Conservation (phyloP, 805 yeast species). For the Torulaspora gathmanii region DNA sequence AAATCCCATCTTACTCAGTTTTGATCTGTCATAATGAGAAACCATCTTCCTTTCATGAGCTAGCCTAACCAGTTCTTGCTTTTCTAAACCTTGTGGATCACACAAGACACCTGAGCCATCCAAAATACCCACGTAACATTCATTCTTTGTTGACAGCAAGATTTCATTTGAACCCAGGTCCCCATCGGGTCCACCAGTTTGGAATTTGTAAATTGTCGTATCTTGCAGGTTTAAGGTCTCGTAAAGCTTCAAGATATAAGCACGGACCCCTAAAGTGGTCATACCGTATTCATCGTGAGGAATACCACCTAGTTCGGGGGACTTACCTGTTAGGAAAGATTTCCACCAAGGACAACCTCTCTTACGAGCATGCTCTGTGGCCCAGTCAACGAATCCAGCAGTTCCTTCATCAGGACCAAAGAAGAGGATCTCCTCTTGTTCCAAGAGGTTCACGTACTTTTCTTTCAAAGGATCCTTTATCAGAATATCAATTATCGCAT, state of each 20-base stretch:
- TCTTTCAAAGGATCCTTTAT: slow-evolving; percentile 78
- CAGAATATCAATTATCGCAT: slow-evolving; percentile 79
- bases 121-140: slow-evolving; percentile 79
- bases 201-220: slow-evolving; percentile 66
- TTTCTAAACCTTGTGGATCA: slow-evolving; percentile 86
- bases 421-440: slow-evolving; percentile 82
- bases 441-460: slow-evolving; percentile 76
- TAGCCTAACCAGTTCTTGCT: slow-evolving; percentile 67
- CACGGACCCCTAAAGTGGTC: slow-evolving; percentile 93
- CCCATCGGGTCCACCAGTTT: slow-evolving; percentile 99
- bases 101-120: slow-evolving; percentile 95
- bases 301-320: slow-evolving; percentile 89
- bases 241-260: slow-evolving; percentile 83
- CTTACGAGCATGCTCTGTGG: slow-evolving; percentile 83
- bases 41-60: slow-evolving; percentile 77
- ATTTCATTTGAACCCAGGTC: slow-evolving; percentile 96
- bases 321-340: slow-evolving; percentile 94
- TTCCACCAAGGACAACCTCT: slow-evolving; percentile 99
- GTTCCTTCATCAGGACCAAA: slow-evolving; percentile 99
- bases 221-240: slow-evolving; percentile 64
- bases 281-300: slow-evolving; percentile 98
- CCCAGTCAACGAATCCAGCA: slow-evolving; percentile 95
- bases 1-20: slow-evolving; percentile 72
- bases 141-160: slow-evolving; percentile 67
- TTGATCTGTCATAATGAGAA: slow-evolving; percentile 57